These are phyloP conservation scores for Piromyces sp. DNA, from an alignment of 192 early-diverging fungal genomes.

Conservation along the genomic window DNA sequence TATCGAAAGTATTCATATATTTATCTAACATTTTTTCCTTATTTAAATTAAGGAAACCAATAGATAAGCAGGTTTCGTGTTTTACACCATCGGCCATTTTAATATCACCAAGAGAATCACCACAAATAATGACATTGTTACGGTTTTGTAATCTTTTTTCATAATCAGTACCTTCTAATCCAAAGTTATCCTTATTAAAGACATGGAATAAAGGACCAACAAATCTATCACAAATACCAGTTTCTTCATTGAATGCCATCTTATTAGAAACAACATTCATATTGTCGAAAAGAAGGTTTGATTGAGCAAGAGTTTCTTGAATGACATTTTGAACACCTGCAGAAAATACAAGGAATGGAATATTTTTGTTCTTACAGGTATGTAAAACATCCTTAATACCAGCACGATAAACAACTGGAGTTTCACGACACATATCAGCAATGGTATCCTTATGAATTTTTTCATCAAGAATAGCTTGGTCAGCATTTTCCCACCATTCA, in stretches of 20 bases:
- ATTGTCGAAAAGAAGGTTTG: slow-evolving; percentile 19
- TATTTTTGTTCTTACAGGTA: slow-evolving; percentile 3
- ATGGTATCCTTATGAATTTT: slow-evolving; percentile 27
- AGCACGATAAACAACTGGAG: slow-evolving; percentile 24
- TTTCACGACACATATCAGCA: slow-evolving; percentile 22
- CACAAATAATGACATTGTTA: slow-evolving; percentile 45
- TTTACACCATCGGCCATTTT: slow-evolving; percentile 42
- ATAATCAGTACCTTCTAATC: slow-evolving; percentile 23
- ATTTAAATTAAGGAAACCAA: slow-evolving; percentile 57
- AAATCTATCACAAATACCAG: slow-evolving; percentile 33
- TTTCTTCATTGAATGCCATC: slow-evolving; percentile 40
- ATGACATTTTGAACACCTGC: slow-evolving; percentile 56
- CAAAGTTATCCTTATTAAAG: slow-evolving; percentile 52
- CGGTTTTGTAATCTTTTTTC: slow-evolving; percentile 18
- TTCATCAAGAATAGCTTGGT: slow-evolving; percentile 28
- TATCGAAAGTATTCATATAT: slow-evolving; percentile 42
- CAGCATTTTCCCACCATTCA: slow-evolving; percentile 53
- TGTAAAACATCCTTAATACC: slow-evolving; percentile 20
- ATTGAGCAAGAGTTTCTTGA: slow-evolving; percentile 24
- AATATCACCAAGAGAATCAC: slow-evolving; percentile 54
- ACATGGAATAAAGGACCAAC: slow-evolving; percentile 48
- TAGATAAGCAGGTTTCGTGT: slow-evolving; percentile 34
- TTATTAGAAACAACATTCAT: slow-evolving; percentile 55
- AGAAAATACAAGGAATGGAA: slow-evolving; percentile 55
- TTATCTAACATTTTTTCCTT: slow-evolving; percentile 20